A percentile compares a stretch with the other conserved stretches of the same genome.
Evolutionary conservation across 257 asterid genomes (phyloP).

Genomic region (Paraleonurus japonicus): DNA sequence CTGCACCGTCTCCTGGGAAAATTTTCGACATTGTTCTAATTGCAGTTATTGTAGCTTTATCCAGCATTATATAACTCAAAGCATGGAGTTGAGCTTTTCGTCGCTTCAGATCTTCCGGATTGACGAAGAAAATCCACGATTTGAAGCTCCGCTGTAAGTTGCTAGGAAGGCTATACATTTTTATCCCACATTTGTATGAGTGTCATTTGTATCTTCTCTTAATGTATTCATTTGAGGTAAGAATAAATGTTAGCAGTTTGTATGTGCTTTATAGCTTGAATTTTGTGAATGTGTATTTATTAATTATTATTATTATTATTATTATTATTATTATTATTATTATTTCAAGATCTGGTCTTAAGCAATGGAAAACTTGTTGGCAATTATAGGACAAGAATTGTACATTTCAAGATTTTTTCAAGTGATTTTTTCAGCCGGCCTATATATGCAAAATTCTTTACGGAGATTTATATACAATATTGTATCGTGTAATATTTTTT

Average conservation of each 20-base stretch:
- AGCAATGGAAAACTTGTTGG: background rate
- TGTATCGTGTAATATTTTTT: too few species aligned
- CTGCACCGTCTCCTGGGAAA: slow-evolving; percentile 42
- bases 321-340: background rate
- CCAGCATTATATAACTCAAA: slow-evolving; percentile 9
- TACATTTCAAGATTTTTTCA: too few species aligned
- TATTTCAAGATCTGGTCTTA: background rate
- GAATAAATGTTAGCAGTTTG: slow-evolving; percentile 11
- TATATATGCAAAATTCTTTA: too few species aligned
- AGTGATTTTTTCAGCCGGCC: too few species aligned
- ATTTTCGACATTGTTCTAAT: slow-evolving; percentile 25
- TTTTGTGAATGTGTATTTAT: slow-evolving; percentile 13
- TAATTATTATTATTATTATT: background rate
- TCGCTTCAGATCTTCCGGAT: background rate
- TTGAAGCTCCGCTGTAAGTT: slow-evolving; percentile 18
- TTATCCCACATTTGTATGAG: slow-evolving; percentile 1
- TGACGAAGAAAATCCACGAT: slow-evolving; percentile 6
- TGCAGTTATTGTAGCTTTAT: slow-evolving; percentile 30
- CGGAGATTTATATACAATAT: too few species aligned
- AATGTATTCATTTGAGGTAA: slow-evolving; percentile 5
- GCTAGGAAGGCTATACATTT: slow-evolving; percentile 2
- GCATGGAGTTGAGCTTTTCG: background rate
- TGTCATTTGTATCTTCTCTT: slow-evolving; percentile 1
- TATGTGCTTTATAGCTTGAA: slow-evolving; percentile 19
- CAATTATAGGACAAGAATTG: background rate